Conservation (phyloP, 257 asterid species). For the Jacaranda copaia region DNA sequence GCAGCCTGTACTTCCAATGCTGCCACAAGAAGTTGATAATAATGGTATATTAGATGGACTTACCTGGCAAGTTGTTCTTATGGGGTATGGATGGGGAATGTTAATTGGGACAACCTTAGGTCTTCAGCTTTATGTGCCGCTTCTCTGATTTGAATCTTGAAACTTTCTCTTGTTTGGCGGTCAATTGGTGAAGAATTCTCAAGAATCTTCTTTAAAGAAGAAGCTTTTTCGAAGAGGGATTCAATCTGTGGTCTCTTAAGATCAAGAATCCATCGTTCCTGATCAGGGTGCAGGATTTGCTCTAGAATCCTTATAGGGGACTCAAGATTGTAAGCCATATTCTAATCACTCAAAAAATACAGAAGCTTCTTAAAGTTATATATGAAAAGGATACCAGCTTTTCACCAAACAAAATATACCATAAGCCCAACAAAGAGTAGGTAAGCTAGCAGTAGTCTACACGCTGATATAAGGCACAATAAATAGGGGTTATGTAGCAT, state of each 20-base stretch:
- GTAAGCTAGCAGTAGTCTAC: too few species aligned
- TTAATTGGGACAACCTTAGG: background rate
- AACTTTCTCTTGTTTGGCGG: background rate
- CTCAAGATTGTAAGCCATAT: slow-evolving; percentile 40
- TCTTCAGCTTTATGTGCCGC: too few species aligned
- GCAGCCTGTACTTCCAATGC: background rate
- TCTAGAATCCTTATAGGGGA: slow-evolving; percentile 30
- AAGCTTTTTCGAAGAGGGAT: slow-evolving; percentile 30
- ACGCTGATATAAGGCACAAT: background rate
- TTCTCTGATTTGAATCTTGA: slow-evolving; percentile 22
- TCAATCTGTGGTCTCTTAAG: slow-evolving; percentile 20
- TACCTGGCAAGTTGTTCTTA: background rate
- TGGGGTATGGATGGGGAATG: background rate
- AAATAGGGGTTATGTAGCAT: background rate
- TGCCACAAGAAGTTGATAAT: background rate
- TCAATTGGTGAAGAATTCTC: background rate
- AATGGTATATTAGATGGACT: background rate
- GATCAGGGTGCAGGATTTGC: slow-evolving; percentile 33
- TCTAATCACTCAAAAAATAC: background rate
- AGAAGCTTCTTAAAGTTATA: too few species aligned
- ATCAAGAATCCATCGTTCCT: slow-evolving; percentile 28
- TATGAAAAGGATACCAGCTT: too few species aligned
- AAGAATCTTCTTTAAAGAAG: slow-evolving; percentile 28
- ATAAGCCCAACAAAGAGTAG: too few species aligned
- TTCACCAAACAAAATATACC: too few species aligned